Base-by-base conservation (phyloP, 148 eudicot genomes). In the Talinum fruticosum region DNA sequence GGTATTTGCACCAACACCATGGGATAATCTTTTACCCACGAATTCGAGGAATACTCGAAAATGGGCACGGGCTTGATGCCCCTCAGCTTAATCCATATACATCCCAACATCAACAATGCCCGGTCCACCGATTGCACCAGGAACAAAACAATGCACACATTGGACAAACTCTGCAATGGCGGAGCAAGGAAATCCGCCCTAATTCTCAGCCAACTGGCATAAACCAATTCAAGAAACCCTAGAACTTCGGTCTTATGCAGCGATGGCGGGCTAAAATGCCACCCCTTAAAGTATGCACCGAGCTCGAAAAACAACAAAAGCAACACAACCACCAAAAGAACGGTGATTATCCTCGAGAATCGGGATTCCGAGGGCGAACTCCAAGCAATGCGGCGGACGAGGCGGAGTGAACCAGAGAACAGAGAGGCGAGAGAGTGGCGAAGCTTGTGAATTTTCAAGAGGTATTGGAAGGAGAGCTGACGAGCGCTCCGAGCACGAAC, bases 1-100 rank as follows among this genome's bases (percentile, higher is more conserved):
- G n/a, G n/a, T n/a, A n/a, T n/a, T n/a, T n/a, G 98, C 72, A 93
- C 85, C 77, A 93, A 78, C 81, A 91, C 94, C 98, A 91, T 93
- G 0, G 98, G 98, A 83, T 84, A 91, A 71, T 88, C 87, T 79
- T 77, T 88, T 59, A 69, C 51, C 1, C 28, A 16, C 15, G 49
- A 53, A 10, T 77, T 82, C 76, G 29, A 37, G 5, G 86, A 35
- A 74, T 82, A 89, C 72, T 87, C 91, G 82, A 83, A 80, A 7
- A 53, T 36, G 6, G 93, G 85, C 4, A 86, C 86, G 8, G 98
- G 98, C 80, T 83, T 93, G 70, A 91, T 84, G 54, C 86, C 84
- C 73, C 93, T 68, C 21, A 90, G 35, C 74, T 90, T 93, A 47
- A 93, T 93, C 90, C 92, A 93, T 28, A 88, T 80, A 68, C 94